Evolutionary conservation across 2,329 filamentous ascomycete genomes (phyloP), one percentile per base, ranked within the genome.

Genomic region (Dactylellina leptospora): DNA sequence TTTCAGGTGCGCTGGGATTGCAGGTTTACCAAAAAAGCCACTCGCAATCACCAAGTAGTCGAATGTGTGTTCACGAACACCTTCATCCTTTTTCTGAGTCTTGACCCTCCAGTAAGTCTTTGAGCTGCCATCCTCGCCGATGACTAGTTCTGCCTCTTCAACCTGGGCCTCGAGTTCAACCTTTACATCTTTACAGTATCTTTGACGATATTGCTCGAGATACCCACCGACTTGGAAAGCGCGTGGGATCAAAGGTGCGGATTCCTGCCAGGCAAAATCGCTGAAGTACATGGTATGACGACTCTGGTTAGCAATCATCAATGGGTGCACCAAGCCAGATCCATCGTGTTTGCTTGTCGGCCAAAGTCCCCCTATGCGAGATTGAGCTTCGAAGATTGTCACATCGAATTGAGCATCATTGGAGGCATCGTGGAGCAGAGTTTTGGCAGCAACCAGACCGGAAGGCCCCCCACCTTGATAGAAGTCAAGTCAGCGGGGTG

Each of bases 221-320:
- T 96, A 96, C 22, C 81, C 82, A 0, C 90, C 90, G 2, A 93
- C 86, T 80, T 91, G 87, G 86, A 89, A 91, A 0, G 90, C 91
- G 36, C 84, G 86, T 0, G 91, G 91, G 50, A 95, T 88, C 78
- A 89, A 83, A 0, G 88, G 87, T 0, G 82, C 80, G 2, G 79
- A 80, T 3, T 83, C 80, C 2, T 84, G 82, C 91, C 91, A 96
- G 4, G 89, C 85, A 22, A 91, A 79, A 77, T 93, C 91, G 74
- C 85, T 87, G 76, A 88, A 88, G 75, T 86, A 84, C 74, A 95
- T 87, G 0, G 90, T 91, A 79, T 92, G 91, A 47, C 85, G 85
- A 80, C 89, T 92, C 76, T 93, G 86, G 78, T 96, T 96, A 2
- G 86, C 86, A 13, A 85, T 82, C 83, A 90, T 90, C 56, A 89